Conservation (phyloP, 139 green algal species). For the Microglena sp. region DNA sequence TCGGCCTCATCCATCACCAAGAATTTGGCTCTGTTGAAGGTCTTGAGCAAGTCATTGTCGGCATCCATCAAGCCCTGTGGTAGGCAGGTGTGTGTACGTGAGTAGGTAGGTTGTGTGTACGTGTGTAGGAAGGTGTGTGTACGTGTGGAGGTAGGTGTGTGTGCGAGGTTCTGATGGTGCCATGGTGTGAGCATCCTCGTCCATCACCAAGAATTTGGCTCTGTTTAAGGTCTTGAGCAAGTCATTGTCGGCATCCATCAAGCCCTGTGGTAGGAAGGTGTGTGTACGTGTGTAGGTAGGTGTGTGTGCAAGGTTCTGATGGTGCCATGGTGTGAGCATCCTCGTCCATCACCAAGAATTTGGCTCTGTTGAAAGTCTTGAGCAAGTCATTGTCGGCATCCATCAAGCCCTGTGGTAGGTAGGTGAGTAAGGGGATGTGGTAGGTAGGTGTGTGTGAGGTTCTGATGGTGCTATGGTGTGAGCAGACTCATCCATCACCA, state of each 20-base stretch:
- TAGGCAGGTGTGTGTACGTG: too few species aligned
- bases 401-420: slow-evolving; percentile 35
- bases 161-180: too few species aligned
- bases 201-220: slow-evolving; percentile 75
- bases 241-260: slow-evolving; percentile 40
- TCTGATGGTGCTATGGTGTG: too few species aligned
- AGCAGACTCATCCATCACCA: slow-evolving; percentile 69
- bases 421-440: neutral
- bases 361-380: slow-evolving; percentile 24
- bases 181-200: slow-evolving; percentile 29
- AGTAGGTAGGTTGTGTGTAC: too few species aligned
- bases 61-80: slow-evolving; percentile 35
- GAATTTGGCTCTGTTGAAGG: slow-evolving; percentile 45
- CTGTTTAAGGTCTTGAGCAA: slow-evolving; percentile 31
- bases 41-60: slow-evolving; percentile 22
- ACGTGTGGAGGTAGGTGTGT: too few species aligned
- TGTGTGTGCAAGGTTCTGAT: too few species aligned
- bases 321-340: too few species aligned
- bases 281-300: neutral
- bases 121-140: too few species aligned
- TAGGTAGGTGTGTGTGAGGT: too few species aligned
- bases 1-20: slow-evolving; percentile 95
- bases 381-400: slow-evolving; percentile 28
- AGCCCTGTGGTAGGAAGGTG: slow-evolving; percentile 15
- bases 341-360: slow-evolving; percentile 81